Evolutionary conservation across 2,329 filamentous ascomycete genomes (phyloP).

Genomic region (Scedosporium dehoogii): DNA sequence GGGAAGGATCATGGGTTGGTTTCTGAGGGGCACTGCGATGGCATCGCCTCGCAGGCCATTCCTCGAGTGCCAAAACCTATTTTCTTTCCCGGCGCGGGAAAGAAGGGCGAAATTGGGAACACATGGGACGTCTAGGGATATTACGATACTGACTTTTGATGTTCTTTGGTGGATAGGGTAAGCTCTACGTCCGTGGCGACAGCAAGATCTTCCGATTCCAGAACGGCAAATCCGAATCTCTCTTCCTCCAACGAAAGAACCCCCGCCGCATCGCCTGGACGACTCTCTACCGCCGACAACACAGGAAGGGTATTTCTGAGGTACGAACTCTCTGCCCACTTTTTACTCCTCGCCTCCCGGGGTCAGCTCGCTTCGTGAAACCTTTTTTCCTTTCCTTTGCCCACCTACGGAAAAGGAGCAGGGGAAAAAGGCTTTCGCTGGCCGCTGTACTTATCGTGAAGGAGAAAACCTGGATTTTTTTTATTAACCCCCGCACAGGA

Average conservation of each 20-base stretch:
- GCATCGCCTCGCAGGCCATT: background rate
- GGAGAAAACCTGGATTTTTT: no score
- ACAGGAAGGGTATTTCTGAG: conserved; percentile 99
- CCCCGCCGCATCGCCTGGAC: conserved; percentile 99
- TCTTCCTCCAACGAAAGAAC: conserved; percentile 99
- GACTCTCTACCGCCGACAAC: conserved; percentile 93
- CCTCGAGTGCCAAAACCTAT: no score
- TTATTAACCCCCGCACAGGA: conserved; percentile 58
- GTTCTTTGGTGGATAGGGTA: conserved; percentile 56
- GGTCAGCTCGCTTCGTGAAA: background rate
- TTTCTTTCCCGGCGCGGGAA: no score
- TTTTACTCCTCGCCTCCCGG: background rate
- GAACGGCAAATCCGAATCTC: conserved; percentile 98
- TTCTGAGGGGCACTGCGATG: background rate
- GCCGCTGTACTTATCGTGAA: background rate
- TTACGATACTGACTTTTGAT: background rate
- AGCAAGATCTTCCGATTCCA: conserved; percentile 99
- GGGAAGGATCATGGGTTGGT: background rate
- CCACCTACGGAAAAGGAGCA: background rate
- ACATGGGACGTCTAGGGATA: background rate
- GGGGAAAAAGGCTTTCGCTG: background rate
- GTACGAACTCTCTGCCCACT: conserved; percentile 49
- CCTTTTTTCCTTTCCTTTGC: background rate
- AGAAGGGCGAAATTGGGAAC: no score
- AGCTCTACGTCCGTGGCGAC: conserved; percentile 98